Evolutionary conservation across 352 stramenopile species (phyloP).

Genomic region (Pythium apleroticum): DNA sequence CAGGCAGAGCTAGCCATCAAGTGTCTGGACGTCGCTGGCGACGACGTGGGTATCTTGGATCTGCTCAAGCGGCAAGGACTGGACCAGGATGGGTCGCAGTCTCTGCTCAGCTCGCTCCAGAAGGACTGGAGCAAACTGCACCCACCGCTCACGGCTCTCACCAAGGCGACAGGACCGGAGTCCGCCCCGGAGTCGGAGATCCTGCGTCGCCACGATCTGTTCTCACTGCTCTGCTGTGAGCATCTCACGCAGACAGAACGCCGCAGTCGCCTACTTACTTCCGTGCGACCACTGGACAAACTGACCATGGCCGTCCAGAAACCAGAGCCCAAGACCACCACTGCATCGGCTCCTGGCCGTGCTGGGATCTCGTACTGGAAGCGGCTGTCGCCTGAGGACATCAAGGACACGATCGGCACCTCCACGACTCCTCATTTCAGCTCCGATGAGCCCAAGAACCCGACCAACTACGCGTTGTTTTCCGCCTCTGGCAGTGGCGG

Average conservation of each 20-base stretch:
- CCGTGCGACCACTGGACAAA: conserved; percentile 48
- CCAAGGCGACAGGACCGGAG: conserved; percentile 25
- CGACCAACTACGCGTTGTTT: conserved; percentile 56
- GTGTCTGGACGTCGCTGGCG: conserved; percentile 69
- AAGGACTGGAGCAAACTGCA: conserved; percentile 63
- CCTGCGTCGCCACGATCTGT: conserved; percentile 46
- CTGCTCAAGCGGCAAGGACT: conserved; percentile 37
- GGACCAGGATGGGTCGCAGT: conserved; percentile 11
- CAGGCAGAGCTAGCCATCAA: conserved; percentile 54
- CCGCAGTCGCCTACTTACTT: conserved; percentile 61
- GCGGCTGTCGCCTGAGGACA: conserved; percentile 61
- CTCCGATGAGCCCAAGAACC: conserved; percentile 51
- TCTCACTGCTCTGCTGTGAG: conserved; percentile 69
- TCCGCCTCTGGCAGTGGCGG: not conserved
- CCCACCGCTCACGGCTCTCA: conserved; percentile 41
- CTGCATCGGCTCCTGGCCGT: conserved; percentile 8
- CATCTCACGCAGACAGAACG: conserved; percentile 53
- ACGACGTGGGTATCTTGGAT: conserved; percentile 60
- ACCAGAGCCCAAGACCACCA: not conserved
- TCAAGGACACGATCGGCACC: conserved; percentile 58
- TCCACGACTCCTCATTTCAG: conserved; percentile 46
- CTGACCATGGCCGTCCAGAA: conserved; percentile 30
- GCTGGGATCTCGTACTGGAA: conserved; percentile 63
- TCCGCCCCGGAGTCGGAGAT: conserved; percentile 17
- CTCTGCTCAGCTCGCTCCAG: conserved; percentile 40